Conservation (phyloP, 2,329 filamentous ascomycete species). For the Trichoderma koningiopsis region DNA sequence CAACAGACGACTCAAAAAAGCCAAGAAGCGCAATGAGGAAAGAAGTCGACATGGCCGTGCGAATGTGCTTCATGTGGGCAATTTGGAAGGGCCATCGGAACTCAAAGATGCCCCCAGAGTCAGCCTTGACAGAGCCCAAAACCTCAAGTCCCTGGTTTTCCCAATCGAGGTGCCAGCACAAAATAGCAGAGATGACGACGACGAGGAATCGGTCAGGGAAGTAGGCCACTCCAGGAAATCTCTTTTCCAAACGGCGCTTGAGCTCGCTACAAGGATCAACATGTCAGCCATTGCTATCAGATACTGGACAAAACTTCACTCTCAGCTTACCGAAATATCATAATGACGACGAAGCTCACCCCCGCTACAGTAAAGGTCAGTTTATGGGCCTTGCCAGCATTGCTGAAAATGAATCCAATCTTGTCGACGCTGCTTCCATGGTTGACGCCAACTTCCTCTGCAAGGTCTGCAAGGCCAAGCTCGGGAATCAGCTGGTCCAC, state of each 20-base stretch:
- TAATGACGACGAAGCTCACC: conserved; percentile 81
- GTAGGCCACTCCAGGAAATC: conserved; percentile 80
- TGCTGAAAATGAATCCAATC: conserved; percentile 72
- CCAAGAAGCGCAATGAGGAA: conserved; percentile 93
- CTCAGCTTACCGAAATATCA: conserved; percentile 73
- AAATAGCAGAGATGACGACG: conserved; percentile 78
- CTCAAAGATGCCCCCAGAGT: conserved; percentile 70
- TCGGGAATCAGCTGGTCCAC: conserved; percentile 94
- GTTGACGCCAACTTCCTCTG: conserved; percentile 64
- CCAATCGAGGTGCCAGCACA: conserved; percentile 79
- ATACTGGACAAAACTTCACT: not conserved
- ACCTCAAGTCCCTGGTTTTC: conserved; percentile 78
- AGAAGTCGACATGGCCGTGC: conserved; percentile 83
- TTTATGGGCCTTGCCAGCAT: conserved; percentile 67
- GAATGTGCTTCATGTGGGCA: conserved; percentile 77
- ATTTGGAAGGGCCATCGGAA: conserved; percentile 85
- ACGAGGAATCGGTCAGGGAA: conserved; percentile 90
- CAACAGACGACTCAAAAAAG: conserved; percentile 98
- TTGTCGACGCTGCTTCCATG: conserved; percentile 90
- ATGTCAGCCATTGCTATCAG: not conserved
- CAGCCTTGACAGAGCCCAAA: conserved; percentile 77
- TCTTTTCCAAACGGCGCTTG: conserved; percentile 78
- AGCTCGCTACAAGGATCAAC: conserved; percentile 59
- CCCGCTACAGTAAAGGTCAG: conserved; percentile 77
- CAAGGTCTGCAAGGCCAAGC: conserved; percentile 71